These are phyloP conservation scores for Thermothelomyces thermophilus DNA, from an alignment of 2,329 filamentous ascomycete species.

Conservation along the genomic window DNA sequence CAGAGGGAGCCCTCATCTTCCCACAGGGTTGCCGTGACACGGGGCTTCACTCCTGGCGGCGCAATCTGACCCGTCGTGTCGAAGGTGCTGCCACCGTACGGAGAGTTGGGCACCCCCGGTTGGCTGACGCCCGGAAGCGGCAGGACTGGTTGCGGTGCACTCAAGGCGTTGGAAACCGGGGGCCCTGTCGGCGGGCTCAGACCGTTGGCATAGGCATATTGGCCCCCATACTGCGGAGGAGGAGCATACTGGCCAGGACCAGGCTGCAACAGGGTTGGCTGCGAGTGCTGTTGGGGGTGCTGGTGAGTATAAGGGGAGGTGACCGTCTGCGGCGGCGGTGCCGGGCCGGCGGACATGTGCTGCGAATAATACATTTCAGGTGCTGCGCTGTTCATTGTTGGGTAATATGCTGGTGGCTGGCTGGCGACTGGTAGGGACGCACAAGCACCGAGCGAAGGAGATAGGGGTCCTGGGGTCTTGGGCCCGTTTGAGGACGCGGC, in stretches of 20 bases:
- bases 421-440: conserved; percentile 35
- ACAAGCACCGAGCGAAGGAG: conserved; percentile 56
- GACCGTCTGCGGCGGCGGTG: conserved; percentile 68
- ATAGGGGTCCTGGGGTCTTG: conserved; percentile 59
- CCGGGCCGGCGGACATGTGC: conserved; percentile 72
- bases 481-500: conserved; percentile 55
- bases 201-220: conserved; percentile 70
- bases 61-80: conserved; percentile 90
- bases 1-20: conserved; percentile 96
- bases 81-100: conserved; percentile 49
- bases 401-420: conserved; percentile 35
- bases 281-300: conserved; percentile 26
- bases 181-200: conserved; percentile 67
- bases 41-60: conserved; percentile 89
- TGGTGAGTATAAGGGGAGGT: conserved; percentile 69
- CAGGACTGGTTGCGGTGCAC: conserved; percentile 55
- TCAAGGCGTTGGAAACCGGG: conserved; percentile 65
- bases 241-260: conserved; percentile 62
- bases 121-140: conserved; percentile 59
- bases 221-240: conserved; percentile 53
- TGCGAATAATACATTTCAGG: conserved; percentile 79
- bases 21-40: conserved; percentile 94
- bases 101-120: conserved; percentile 42
- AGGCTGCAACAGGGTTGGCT: conserved; percentile 68
- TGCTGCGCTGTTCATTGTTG: conserved; percentile 73